Evolutionary conservation across 768 basidiomycete genomes (phyloP).

Genomic region (Clathrus columnatus): DNA sequence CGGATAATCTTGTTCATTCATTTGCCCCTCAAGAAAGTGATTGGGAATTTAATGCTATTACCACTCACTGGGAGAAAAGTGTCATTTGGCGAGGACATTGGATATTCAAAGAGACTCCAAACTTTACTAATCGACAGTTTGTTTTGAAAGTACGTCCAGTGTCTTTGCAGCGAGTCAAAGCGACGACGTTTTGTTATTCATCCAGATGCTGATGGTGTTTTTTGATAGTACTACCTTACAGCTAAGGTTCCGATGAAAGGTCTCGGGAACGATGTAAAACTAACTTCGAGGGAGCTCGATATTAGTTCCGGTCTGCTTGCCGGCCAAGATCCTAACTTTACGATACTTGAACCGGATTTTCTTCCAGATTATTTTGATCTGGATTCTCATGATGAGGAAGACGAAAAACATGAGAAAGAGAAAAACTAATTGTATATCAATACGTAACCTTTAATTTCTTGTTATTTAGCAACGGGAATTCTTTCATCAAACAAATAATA

Average conservation of each 20-base stretch:
- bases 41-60: not conserved
- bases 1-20: slow-evolving; percentile 3
- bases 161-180: too few species aligned
- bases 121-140: not conserved
- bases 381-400: not conserved
- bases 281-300: not conserved
- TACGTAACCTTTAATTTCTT: too few species aligned
- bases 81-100: slow-evolving; percentile 1
- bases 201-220: not conserved
- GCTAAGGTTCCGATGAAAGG: slow-evolving; percentile 5
- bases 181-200: too few species aligned
- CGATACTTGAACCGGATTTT: not conserved
- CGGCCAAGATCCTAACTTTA: not conserved
- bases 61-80: slow-evolving; percentile 1
- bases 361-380: not conserved
- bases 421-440: too few species aligned
- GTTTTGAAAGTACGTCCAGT: not conserved
- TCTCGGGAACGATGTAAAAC: slow-evolving; percentile 4
- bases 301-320: not conserved
- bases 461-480: too few species aligned
- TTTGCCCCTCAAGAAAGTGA: not conserved
- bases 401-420: not conserved
- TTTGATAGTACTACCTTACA: not conserved
- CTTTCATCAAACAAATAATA: too few species aligned
- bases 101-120: slow-evolving; percentile 5